These are phyloP conservation scores for Crepidotus sp. DNA, from an alignment of 1,284 basidiomycete genomes.

Conservation along the genomic window DNA sequence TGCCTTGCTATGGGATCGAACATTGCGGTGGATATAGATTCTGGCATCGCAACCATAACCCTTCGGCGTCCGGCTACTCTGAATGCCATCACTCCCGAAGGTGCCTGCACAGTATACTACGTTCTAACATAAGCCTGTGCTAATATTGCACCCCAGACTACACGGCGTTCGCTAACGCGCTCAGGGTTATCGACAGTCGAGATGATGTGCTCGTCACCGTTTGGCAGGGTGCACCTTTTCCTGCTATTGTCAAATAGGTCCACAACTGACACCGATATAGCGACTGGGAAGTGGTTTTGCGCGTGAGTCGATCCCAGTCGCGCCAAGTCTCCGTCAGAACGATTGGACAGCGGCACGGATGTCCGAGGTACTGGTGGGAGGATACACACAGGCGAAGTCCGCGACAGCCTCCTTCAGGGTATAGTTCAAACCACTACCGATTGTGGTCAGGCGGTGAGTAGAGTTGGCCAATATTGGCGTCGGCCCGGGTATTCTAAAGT, in stretches of 20 bases:
- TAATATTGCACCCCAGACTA: conserved; percentile 39
- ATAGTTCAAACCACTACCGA: conserved; percentile 49
- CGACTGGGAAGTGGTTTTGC: conserved; percentile 63
- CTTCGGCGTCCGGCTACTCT: conserved; percentile 50
- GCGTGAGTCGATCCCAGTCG: conserved; percentile 36
- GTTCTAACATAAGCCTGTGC: neutral
- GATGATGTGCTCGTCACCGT: conserved; percentile 58
- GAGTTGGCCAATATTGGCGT: neutral
- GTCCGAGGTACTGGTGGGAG: conserved; percentile 28
- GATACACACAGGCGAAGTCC: conserved; percentile 23
- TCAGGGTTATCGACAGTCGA: conserved; percentile 49
- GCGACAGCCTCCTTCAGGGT: conserved; percentile 34
- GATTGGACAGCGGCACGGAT: conserved; percentile 41
- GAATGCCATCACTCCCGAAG: conserved; percentile 53
- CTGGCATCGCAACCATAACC: conserved; percentile 64
- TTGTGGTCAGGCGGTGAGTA: conserved; percentile 50
- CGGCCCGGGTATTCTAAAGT: neutral
- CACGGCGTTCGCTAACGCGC: conserved; percentile 44
- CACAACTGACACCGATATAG: conserved; percentile 26
- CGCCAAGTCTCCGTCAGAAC: neutral
- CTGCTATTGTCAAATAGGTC: neutral
- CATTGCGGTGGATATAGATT: conserved; percentile 40
- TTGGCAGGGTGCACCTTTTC: conserved; percentile 55
- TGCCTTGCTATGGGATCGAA: conserved; percentile 1
- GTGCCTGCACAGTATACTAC: conserved; percentile 20